These are phyloP conservation scores for Vigna unguiculata DNA, from an alignment of 306 rosid genomes.

Conservation along the genomic window DNA sequence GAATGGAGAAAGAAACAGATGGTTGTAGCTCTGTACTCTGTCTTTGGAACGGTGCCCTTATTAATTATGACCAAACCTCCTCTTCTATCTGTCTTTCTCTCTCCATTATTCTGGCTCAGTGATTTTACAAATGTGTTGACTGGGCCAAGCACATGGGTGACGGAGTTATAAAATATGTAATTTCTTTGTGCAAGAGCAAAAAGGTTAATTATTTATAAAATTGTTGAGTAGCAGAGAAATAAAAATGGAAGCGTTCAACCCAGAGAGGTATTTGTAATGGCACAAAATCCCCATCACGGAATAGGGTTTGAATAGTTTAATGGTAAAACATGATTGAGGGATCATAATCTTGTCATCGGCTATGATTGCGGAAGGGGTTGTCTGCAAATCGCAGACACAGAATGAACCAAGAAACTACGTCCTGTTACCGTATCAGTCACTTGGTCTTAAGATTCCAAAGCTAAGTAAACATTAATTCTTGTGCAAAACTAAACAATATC, in stretches of 20 bases:
- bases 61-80: constrained; percentile 24
- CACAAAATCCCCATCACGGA: constrained; percentile 39
- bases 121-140: constrained; percentile 39
- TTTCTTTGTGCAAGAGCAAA: not conserved
- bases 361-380: constrained; percentile 59
- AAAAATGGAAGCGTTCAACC: constrained; percentile 39
- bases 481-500: constrained; percentile 44
- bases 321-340: constrained; percentile 56
- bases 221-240: constrained; percentile 52
- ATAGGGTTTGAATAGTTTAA: constrained; percentile 31
- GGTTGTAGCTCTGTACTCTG: constrained; percentile 39
- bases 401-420: constrained; percentile 59
- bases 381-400: constrained; percentile 62
- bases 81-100: constrained; percentile 6
- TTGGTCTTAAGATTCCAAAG: constrained; percentile 51
- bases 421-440: constrained; percentile 40
- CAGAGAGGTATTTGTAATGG: constrained; percentile 31
- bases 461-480: constrained; percentile 65
- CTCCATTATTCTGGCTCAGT: not conserved
- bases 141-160: constrained; percentile 74
- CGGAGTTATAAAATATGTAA: constrained; percentile 31
- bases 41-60: constrained; percentile 27
- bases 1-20: constrained; percentile 42
- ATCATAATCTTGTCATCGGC: constrained; percentile 71
- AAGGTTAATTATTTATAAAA: constrained; percentile 35